Percentiles rank a stretch among this genome's conserved stretches.
Evolutionary conservation across 768 basidiomycete species (phyloP).

Genomic region (Boletus patriciae): DNA sequence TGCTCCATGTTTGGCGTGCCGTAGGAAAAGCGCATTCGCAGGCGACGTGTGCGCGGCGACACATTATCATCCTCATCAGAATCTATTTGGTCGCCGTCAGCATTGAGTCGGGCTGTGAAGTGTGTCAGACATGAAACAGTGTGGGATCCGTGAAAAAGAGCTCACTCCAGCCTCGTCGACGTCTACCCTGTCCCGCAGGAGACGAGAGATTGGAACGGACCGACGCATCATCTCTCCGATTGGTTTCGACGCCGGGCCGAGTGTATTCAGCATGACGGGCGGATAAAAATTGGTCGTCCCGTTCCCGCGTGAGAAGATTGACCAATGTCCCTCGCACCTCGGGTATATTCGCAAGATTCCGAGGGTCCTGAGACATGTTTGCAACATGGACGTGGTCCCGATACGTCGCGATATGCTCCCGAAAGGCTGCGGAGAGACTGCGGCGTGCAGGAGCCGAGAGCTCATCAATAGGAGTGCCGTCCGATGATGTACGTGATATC

Average conservation of each 20-base stretch:
- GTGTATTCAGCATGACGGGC: slow-evolving; percentile 10
- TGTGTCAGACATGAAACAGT: slow-evolving; percentile 7
- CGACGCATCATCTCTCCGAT: slow-evolving; percentile 11
- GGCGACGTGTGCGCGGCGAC: slow-evolving; percentile 53
- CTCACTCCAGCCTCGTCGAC: slow-evolving; percentile 37
- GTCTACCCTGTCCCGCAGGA: slow-evolving; percentile 23
- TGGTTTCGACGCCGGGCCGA: slow-evolving; percentile 3
- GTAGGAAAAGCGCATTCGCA: slow-evolving; percentile 40
- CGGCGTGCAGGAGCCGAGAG: slow-evolving; percentile 13
- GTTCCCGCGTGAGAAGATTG: slow-evolving; percentile 26
- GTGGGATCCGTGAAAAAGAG: background rate
- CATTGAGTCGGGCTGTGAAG: slow-evolving; percentile 37
- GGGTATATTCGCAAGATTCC: slow-evolving; percentile 21
- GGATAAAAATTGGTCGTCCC: slow-evolving; percentile 15
- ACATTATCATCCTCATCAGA: slow-evolving; percentile 54
- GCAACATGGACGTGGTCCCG: slow-evolving; percentile 13
- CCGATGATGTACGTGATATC: slow-evolving; percentile 28
- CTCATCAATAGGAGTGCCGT: slow-evolving; percentile 22
- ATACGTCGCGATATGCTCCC: slow-evolving; percentile 20
- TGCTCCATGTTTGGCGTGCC: slow-evolving; percentile 23
- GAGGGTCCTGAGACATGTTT: slow-evolving; percentile 16
- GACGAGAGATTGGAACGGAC: slow-evolving; percentile 10
- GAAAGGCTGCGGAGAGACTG: slow-evolving; percentile 22
- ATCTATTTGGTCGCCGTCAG: slow-evolving; percentile 64
- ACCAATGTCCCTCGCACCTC: slow-evolving; percentile 27